phyloP scores from a whole-genome alignment of 495 filamentous ascomycete genomes.

The Margaritispora aquatica region DNA sequence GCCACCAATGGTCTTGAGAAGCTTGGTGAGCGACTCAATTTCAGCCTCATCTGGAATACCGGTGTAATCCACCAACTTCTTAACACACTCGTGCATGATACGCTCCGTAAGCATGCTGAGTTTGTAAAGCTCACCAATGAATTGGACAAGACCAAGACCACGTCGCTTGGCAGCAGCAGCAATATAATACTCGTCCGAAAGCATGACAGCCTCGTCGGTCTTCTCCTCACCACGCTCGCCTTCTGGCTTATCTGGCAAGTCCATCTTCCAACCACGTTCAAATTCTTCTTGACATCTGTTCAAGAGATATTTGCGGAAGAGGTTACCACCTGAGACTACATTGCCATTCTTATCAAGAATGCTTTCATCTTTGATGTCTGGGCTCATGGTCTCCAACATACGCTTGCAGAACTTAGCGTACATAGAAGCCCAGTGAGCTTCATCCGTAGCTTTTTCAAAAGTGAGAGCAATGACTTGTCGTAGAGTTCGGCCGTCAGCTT shows the following conservation, averaged over 20 bases:
- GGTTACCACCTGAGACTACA: conserved; percentile 80
- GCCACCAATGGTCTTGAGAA: conserved; percentile 83
- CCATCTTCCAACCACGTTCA: conserved; percentile 94
- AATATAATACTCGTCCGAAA: conserved; percentile 95
- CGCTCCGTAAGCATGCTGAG: conserved; percentile 96
- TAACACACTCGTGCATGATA: conserved; percentile 99
- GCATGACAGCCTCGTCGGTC: conserved; percentile 65
- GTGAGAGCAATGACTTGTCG: conserved; percentile 97
- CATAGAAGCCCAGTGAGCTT: conserved; percentile 98
- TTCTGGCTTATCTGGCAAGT: conserved; percentile 76
- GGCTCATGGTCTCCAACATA: conserved; percentile 94
- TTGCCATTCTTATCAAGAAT: conserved; percentile 80
- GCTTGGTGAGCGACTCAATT: conserved; percentile 87
- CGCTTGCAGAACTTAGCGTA: conserved; percentile 98
- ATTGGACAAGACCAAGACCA: conserved; percentile 95
- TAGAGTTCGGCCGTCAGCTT: conserved; percentile 88
- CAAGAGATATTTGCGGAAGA: conserved; percentile 98
- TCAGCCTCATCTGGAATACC: conserved; percentile 92
- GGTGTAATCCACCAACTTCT: conserved; percentile 92
- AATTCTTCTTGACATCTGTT: conserved; percentile 99
- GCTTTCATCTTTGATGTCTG: conserved; percentile 90
- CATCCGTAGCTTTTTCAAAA: conserved; percentile 98
- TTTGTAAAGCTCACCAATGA: conserved; percentile 99
- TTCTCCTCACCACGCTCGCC: conserved; percentile 47
- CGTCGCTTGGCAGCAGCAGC: conserved; percentile 95